Conservation (phyloP, 169 alveolate genomes). For the Eimeria necatrix region DNA sequence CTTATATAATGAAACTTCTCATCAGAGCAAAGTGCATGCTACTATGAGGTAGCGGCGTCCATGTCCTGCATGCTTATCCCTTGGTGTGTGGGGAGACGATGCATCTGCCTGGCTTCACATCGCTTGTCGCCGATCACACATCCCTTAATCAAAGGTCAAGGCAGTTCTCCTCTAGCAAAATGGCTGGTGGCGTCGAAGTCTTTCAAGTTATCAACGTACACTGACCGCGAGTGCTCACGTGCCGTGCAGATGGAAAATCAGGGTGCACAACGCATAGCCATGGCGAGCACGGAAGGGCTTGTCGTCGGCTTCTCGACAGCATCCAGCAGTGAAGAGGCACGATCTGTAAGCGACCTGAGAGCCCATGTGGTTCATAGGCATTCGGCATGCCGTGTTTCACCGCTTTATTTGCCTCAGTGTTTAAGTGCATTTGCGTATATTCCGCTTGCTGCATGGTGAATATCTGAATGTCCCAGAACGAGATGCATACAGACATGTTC, state of each 20-base stretch:
- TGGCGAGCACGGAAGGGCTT: slow-evolving; percentile 14
- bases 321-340: slow-evolving; percentile 63
- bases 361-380: not conserved
- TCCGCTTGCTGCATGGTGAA: no score
- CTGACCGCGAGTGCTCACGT: slow-evolving; percentile 57
- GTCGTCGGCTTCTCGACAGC: slow-evolving; percentile 62
- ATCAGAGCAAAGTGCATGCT: not conserved
- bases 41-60: not conserved
- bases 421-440: no score
- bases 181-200: not conserved
- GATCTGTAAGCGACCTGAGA: slow-evolving; percentile 12
- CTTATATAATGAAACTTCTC: not conserved
- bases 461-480: no score
- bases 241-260: slow-evolving; percentile 54
- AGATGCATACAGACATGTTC: no score
- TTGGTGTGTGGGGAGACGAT: not conserved
- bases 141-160: not conserved
- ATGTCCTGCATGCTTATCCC: not conserved
- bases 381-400: no score
- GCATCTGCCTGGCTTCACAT: not conserved
- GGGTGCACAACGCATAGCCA: slow-evolving; percentile 7
- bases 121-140: not conserved
- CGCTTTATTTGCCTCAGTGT: no score
- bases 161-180: not conserved
- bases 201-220: not conserved